Base-by-base conservation (phyloP, 23 red algal genomes). In the Gracilaria domingensis region DNA sequence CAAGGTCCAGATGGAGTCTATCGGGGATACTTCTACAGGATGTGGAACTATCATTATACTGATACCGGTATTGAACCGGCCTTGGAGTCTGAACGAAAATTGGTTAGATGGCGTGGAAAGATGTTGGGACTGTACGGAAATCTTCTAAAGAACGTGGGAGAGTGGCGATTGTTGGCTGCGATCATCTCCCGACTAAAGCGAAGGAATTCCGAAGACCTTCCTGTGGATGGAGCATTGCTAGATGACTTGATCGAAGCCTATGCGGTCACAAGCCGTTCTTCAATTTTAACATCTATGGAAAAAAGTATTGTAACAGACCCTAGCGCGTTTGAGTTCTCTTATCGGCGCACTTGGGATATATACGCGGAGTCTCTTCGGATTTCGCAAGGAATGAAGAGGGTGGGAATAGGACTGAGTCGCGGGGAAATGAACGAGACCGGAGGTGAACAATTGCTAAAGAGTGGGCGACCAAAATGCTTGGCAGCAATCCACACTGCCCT, bases 41-140 rank as follows among this genome's bases (percentile, higher is more conserved):
- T 92, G 79, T 92, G 89, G 89, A 92, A 92, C 37, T 92, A 92
- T 36, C 76, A 79, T 17, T 69, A 79, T 55, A 92, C 89, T 30
- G 89, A 92, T 64, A 92, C 89, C 2, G 89, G 89, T 12, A 50
- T 84, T 39, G 89, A 92, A 33, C 78, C 80, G 38, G 64, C 89
- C 7, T 16, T 92, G 34, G 89, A 92, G 72, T 62, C 89, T 4
- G 89, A 92, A 48, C 58, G 89, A 65, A 92, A 92, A 44, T 61
- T 73, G 34, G 79, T 92, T 0, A 37, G 89, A 50, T 92, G 89
- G 89, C 37, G 89, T 34, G 37, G 53, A 26, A 92, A 92, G 40
- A 73, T 92, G 51, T 79, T 92, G 0, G 89, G 89, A 17, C 78
- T 92, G 9, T 92, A 92, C 30, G 64, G 77, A 45, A 44, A 73